A percentile compares a stretch with the other conserved stretches of the same genome.
Conservation (phyloP, 2,329 filamentous ascomycete genomes). For the Trichophyton mentagrophytes region DNA sequence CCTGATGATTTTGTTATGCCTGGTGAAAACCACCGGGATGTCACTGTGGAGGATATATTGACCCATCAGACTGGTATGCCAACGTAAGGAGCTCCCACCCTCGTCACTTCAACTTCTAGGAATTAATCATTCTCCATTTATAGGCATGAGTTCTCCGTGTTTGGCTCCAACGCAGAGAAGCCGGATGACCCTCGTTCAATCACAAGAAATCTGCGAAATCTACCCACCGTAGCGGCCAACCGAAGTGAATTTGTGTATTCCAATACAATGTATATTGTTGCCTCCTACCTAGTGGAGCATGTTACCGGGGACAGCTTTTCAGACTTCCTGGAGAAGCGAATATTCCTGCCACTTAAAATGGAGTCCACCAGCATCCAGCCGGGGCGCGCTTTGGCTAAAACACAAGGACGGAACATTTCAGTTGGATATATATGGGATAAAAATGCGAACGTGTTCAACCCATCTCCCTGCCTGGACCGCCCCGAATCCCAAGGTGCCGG, state of each 20-base stretch:
- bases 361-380: neutral
- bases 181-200: neutral
- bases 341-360: neutral
- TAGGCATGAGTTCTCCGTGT: neutral
- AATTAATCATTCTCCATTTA: neutral
- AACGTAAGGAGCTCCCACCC: slow-evolving; percentile 25
- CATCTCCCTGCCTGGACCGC: slow-evolving; percentile 18
- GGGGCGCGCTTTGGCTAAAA: slow-evolving; percentile 6
- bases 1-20: slow-evolving; percentile 42
- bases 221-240: neutral
- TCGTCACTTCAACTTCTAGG: neutral
- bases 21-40: slow-evolving; percentile 35
- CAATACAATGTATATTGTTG: neutral
- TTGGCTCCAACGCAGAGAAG: neutral
- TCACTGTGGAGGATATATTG: slow-evolving; percentile 44
- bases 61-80: slow-evolving; percentile 42
- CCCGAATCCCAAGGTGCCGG: slow-evolving; percentile 33
- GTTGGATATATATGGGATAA: slow-evolving; percentile 33
- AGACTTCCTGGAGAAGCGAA: neutral
- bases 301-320: neutral
- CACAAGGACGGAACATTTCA: slow-evolving; percentile 25
- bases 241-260: neutral
- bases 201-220: neutral
- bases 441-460: slow-evolving; percentile 11
- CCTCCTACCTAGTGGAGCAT: neutral